Evolutionary conservation across 2,329 filamentous ascomycete species (phyloP), one percentile per base, ranked within the genome.

Genomic region (Monosporascus sp.): DNA sequence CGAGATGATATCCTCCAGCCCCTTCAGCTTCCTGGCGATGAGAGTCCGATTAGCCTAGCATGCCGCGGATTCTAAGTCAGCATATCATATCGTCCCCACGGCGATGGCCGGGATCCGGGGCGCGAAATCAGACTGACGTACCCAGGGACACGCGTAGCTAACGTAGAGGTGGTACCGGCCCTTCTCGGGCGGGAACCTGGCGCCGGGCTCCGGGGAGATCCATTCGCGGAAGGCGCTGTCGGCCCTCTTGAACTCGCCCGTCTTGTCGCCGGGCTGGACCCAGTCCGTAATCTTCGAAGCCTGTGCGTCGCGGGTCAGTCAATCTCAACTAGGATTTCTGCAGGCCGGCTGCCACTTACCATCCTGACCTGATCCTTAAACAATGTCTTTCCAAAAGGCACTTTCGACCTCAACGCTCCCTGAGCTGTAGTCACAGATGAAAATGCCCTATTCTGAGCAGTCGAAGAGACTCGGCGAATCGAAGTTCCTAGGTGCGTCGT

Each of bases 111-210:
- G 25, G 35, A 15, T 39, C 14, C 14, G 24, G 27, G 7, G 49
- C 38, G n/a, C 47, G 31, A 18, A 37, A 45, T 49, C 48, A 41
- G 27, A 44, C 11, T 47, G 27, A 64, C 72, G 50, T 62, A 77
- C 86, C 92, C 92, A 97, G 4, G 92, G 92, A 71, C 92, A 97
- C 6, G 92, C 92, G 72, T 96, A 96, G 64, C 88, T 93, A 60
- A 96, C 87, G 68, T 93, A 99, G 63, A 99, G 83, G 73, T 99
- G 94, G 70, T 99, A 99, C 52, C 94, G 82, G 50, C 82, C 90
- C 73, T 89, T 90, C 73, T 97, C 93, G 1, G 90, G 82, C 5
- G 90, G 88, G 62, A 91, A 97, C 69, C 85, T 74, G 5, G 89
- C 87, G 43, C 82, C 85, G 1, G 83, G 72, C 61, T 89, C 82